A percentile compares a stretch with the other conserved stretches of the same genome.
These are phyloP conservation scores for Apiotrichum gamsii DNA, from an alignment of 1,284 basidiomycete genomes.

Conservation along the genomic window DNA sequence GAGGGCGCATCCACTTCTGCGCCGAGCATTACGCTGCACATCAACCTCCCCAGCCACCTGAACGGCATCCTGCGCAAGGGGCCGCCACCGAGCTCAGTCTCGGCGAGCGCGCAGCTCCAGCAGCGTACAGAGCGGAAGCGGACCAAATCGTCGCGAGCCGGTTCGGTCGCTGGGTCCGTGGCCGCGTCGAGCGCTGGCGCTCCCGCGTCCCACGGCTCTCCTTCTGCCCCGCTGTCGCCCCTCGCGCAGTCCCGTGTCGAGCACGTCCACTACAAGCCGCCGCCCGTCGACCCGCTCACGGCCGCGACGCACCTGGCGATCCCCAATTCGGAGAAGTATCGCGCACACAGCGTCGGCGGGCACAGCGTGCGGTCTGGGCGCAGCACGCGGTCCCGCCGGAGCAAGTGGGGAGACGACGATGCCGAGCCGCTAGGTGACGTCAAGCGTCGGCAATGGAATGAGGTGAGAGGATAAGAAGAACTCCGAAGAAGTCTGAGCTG, in stretches of 20 bases:
- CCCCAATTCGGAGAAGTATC: slow-evolving; percentile 11
- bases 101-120: slow-evolving; percentile 2
- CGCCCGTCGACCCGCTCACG: slow-evolving; percentile 1
- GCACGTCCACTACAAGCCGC: slow-evolving; percentile 8
- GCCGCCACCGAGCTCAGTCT: slow-evolving; percentile 6
- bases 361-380: slow-evolving; percentile 13
- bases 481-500: neutral
- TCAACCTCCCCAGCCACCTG: slow-evolving; percentile 12
- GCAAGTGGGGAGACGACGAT: slow-evolving; percentile 42
- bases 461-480: slow-evolving; percentile 26
- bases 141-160: neutral
- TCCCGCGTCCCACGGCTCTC: neutral
- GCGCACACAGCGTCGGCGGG: slow-evolving; percentile 13
- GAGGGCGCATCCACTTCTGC: slow-evolving; percentile 9
- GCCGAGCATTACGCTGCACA: slow-evolving; percentile 24
- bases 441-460: slow-evolving; percentile 33
- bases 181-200: neutral
- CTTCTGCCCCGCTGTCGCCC: neutral
- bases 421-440: slow-evolving; percentile 40
- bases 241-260: neutral
- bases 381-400: slow-evolving; percentile 28
- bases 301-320: slow-evolving; percentile 10
- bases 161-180: neutral
- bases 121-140: slow-evolving; percentile 2
- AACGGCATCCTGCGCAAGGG: neutral